phyloP scores from a whole-genome alignment of 169 alveolate genomes.

The Perkinsus olseni region DNA sequence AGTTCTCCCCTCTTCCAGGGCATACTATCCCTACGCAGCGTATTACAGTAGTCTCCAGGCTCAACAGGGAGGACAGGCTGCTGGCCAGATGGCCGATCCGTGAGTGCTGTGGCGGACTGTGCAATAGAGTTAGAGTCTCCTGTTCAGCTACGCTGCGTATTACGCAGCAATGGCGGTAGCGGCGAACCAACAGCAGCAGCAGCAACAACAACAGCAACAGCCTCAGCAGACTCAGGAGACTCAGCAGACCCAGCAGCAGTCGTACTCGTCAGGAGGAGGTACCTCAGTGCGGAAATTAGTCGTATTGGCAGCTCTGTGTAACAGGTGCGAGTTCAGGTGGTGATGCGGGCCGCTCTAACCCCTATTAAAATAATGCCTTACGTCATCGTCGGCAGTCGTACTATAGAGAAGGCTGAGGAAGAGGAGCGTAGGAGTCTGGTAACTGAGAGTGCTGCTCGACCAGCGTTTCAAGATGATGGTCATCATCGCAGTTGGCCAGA shows the following conservation, averaged over 20 bases:
- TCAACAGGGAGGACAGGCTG: not conserved
- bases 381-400: not conserved
- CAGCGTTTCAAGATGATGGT: not conserved
- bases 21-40: not conserved
- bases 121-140: no score
- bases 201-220: not conserved
- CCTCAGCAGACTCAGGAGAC: no score
- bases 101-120: not conserved
- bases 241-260: not conserved
- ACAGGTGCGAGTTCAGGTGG: not conserved
- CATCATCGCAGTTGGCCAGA: not conserved
- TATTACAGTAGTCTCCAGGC: not conserved
- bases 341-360: not conserved
- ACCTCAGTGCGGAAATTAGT: no score
- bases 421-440: not conserved
- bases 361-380: not conserved
- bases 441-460: not conserved
- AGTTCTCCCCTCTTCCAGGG: not conserved
- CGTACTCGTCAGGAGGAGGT: not conserved
- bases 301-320: no score
- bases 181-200: not conserved
- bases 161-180: not conserved
- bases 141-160: not conserved
- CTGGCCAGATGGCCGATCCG: not conserved
- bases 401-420: not conserved